phyloP scores from a whole-genome alignment of 169 alveolate genomes.

The Perkinsus marinus region DNA sequence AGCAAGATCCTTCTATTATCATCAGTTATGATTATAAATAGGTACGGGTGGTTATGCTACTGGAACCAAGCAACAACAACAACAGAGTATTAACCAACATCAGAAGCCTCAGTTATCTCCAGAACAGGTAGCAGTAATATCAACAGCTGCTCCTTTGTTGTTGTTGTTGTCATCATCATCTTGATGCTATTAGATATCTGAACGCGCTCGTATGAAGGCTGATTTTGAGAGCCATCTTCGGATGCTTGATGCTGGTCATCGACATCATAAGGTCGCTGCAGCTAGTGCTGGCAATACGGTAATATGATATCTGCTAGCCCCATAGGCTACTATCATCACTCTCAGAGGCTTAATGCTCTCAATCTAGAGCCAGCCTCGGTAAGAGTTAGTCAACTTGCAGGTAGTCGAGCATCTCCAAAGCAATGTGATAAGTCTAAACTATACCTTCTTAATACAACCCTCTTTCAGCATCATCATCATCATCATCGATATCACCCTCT shows the following conservation, averaged over 20 bases:
- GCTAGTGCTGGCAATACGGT: neutral
- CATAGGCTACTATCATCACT: neutral
- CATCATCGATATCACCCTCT: neutral
- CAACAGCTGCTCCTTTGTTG: neutral
- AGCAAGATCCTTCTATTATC: no score
- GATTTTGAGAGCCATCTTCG: neutral
- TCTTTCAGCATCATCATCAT: neutral
- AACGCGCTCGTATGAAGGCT: neutral
- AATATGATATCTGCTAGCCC: neutral
- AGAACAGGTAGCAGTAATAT: neutral
- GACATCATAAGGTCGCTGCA: neutral
- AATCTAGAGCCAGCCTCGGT: neutral
- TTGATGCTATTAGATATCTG: neutral
- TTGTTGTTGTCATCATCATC: no score
- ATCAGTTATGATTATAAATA: no score
- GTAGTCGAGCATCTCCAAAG: neutral
- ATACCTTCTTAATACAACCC: no score
- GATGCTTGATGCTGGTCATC: neutral
- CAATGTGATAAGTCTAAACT: no score
- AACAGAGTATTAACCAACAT: neutral
- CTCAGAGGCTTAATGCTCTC: neutral
- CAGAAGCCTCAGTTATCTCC: neutral
- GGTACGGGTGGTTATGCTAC: neutral
- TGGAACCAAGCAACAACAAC: neutral
- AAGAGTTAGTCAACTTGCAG: neutral